Base-by-base conservation (phyloP, 805 yeast genomes). In the Hanseniaspora vineae region DNA sequence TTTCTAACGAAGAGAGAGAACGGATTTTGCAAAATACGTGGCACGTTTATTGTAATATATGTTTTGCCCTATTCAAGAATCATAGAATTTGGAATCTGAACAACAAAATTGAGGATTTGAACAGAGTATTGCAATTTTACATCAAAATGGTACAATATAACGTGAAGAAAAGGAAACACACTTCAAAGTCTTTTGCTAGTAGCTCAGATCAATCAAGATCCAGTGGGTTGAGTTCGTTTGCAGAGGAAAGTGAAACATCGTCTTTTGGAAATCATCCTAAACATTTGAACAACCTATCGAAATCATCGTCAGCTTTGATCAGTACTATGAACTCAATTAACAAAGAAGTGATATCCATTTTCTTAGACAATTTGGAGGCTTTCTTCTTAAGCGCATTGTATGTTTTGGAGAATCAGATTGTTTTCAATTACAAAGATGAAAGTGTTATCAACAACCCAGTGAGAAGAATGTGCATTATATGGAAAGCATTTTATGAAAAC, bases 401-500 rank as follows among this genome's bases (percentile, higher is more conserved):
- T 53, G 61, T 59, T 44, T 64, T 63, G 50, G 69, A 64, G 52
- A 65, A 67, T 50, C 66, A 63, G 42, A 52, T 66, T 31, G 63
- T 62, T 33, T 64, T 61, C 50, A 58, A 60, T 39, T 63, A 60
- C 35, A 55, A 54, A 8, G 57, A 62, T 18, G 67, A 60, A 42
- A 55, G 54, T n/a, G 58, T 59, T 2, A 67, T 66, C 50, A 66
- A 66, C 53, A 54, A 66, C 44, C 58, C 67, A 9, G 52, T 60
- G 39, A 63, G 58, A 47, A 62, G 64, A 56, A 65, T 65, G 9
- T 65, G 72, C 2, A 56, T 68, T 1, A 66, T 77, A 2, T 81
- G 88, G 88, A 71, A 70, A 15, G 64, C 64, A 23, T 81, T 81
- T 57, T 75, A 72, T 52, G 66, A 67, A n/a, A 70, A 72, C 37